Evolutionary conservation across 192 early-diverging fungal species (phyloP).

Genomic region (Phycomyces nitens): DNA sequence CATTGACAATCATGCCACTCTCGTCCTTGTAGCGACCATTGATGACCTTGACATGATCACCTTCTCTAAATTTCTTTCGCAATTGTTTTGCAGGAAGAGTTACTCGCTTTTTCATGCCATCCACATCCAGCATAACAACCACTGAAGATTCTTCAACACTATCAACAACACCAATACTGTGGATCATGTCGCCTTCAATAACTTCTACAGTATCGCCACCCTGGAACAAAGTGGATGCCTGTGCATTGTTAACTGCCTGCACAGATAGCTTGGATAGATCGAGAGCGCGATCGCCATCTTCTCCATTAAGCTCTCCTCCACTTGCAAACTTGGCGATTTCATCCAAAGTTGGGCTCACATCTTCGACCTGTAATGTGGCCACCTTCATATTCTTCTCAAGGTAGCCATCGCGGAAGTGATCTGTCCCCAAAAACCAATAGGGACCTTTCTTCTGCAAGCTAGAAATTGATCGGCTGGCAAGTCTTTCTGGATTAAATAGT

Average conservation of each 20-base stretch:
- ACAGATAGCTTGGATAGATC: constrained; percentile 32
- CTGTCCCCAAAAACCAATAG: constrained; percentile 54
- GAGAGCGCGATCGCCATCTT: constrained; percentile 44
- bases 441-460: constrained; percentile 56
- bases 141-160: constrained; percentile 72
- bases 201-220: constrained; percentile 87
- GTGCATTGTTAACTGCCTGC: constrained; percentile 48
- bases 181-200: constrained; percentile 77
- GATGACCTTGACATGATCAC: constrained; percentile 93
- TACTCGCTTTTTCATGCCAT: constrained; percentile 52
- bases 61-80: constrained; percentile 84
- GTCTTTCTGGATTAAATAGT: constrained; percentile 67
- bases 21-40: constrained; percentile 81
- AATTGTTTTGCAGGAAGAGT: constrained; percentile 66
- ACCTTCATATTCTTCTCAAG: constrained; percentile 79
- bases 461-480: constrained; percentile 36
- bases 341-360: constrained; percentile 86
- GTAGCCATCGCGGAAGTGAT: constrained; percentile 73
- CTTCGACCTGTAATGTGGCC: constrained; percentile 54
- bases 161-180: constrained; percentile 71
- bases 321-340: constrained; percentile 84
- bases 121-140: constrained; percentile 61
- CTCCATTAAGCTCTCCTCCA: constrained; percentile 64
- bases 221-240: constrained; percentile 55
- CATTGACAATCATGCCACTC: constrained; percentile 84